These are phyloP conservation scores for Acanthamoeba healyi DNA, from an alignment of 208 protist species.

Conservation along the genomic window DNA sequence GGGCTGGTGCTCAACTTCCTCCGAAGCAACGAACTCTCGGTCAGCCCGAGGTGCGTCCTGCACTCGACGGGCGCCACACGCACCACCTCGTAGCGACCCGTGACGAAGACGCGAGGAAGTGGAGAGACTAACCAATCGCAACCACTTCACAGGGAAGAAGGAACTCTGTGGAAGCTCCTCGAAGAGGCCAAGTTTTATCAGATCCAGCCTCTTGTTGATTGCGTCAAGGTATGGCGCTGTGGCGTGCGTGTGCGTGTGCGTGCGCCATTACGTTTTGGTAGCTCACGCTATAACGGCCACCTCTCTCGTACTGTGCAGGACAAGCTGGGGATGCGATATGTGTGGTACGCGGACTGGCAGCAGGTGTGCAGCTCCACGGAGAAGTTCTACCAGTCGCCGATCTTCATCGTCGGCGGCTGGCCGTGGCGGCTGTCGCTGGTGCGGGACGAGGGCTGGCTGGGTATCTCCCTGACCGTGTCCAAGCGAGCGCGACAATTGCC, in stretches of 20 bases:
- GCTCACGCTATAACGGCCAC: too few relatives aligned
- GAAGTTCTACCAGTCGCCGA: constrained; percentile 37
- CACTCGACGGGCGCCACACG: too few relatives aligned
- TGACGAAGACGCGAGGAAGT: too few relatives aligned
- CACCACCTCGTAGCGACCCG: too few relatives aligned
- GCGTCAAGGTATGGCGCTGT: background rate
- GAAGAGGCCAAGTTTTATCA: constrained; percentile 53
- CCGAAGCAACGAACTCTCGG: background rate
- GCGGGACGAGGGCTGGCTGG: constrained; percentile 45
- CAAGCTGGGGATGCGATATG: constrained; percentile 31
- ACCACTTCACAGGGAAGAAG: background rate
- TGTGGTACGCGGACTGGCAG: constrained; percentile 34
- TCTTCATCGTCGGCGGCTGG: constrained; percentile 36
- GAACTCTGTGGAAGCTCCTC: constrained; percentile 22
- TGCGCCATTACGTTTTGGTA: background rate
- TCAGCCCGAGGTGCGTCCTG: background rate
- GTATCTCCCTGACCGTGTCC: constrained; percentile 22
- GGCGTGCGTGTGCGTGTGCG: background rate
- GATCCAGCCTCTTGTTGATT: constrained; percentile 8
- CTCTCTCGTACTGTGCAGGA: too few relatives aligned
- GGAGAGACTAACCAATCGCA: too few relatives aligned
- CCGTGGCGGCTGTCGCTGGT: constrained; percentile 34
- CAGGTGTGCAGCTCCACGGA: constrained; percentile 32
- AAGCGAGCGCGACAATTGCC: constrained; percentile 19
- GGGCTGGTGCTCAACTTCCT: constrained; percentile 15